phyloP scores from a whole-genome alignment of 768 basidiomycete genomes.

The Pholiota conissans region DNA sequence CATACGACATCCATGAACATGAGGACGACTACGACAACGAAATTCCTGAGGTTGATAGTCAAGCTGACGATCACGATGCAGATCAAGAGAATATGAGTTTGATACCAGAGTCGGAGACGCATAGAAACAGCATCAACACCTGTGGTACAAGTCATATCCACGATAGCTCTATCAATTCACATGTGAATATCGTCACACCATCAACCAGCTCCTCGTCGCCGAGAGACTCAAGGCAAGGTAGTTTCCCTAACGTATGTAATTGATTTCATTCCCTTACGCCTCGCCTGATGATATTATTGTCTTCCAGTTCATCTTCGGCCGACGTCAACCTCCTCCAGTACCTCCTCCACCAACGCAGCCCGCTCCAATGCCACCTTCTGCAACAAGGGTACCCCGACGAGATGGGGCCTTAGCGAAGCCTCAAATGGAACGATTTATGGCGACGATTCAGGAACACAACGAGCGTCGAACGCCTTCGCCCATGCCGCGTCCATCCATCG shows the following conservation, averaged over 20 bases:
- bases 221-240: conserved; percentile 1
- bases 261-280: no score
- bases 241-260: background rate
- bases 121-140: background rate
- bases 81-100: conserved; percentile 10
- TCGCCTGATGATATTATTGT: no score
- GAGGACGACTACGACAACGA: background rate
- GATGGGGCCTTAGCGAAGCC: background rate
- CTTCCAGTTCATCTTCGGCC: background rate
- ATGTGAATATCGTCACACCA: conserved; percentile 16
- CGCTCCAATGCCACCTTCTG: background rate
- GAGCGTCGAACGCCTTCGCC: background rate
- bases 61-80: background rate
- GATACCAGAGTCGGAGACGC: conserved; percentile 11
- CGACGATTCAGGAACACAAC: background rate
- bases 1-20: background rate
- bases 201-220: conserved; percentile 14
- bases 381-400: background rate
- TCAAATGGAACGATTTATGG: background rate
- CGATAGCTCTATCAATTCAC: conserved; percentile 15
- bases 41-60: conserved; percentile 1
- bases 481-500: background rate
- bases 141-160: background rate
- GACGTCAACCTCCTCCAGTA: background rate
- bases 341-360: conserved; percentile 4